phyloP scores from a whole-genome alignment of 2,329 filamentous ascomycete species.

The Colletotrichum filicis region DNA sequence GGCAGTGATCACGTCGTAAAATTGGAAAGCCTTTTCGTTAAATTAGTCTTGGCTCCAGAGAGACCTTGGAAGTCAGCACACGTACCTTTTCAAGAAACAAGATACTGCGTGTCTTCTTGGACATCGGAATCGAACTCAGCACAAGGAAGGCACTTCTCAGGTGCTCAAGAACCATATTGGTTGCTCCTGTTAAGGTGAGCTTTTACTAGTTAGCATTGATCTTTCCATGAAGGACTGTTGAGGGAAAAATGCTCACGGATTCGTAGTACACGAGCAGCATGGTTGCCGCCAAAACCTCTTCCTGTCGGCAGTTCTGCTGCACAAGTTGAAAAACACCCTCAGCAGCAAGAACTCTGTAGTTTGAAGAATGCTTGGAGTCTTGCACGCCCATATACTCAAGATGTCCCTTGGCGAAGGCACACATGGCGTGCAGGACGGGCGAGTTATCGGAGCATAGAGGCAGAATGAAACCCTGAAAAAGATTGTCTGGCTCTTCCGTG shows the following conservation, averaged over 20 bases:
- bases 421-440: conserved; percentile 82
- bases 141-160: neutral
- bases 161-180: neutral
- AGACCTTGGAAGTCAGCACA: neutral
- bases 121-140: neutral
- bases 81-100: neutral
- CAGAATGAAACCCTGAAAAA: neutral
- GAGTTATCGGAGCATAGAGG: conserved; percentile 62
- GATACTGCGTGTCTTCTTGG: neutral
- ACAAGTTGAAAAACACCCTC: conserved; percentile 64
- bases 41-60: neutral
- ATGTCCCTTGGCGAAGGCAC: conserved; percentile 85
- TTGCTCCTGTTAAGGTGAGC: neutral
- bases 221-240: neutral
- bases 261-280: conserved; percentile 63
- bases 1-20: neutral
- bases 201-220: neutral
- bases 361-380: conserved; percentile 61
- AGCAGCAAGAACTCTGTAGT: conserved; percentile 68
- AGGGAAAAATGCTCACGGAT: neutral
- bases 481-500: neutral
- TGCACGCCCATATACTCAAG: conserved; percentile 72
- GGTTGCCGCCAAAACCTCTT: conserved; percentile 68
- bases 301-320: conserved; percentile 58
- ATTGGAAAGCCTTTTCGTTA: neutral